A percentile compares a stretch with the other conserved stretches of the same genome.
Evolutionary conservation across 148 eudicot genomes (phyloP).

Genomic region (Polygonum maritimum): DNA sequence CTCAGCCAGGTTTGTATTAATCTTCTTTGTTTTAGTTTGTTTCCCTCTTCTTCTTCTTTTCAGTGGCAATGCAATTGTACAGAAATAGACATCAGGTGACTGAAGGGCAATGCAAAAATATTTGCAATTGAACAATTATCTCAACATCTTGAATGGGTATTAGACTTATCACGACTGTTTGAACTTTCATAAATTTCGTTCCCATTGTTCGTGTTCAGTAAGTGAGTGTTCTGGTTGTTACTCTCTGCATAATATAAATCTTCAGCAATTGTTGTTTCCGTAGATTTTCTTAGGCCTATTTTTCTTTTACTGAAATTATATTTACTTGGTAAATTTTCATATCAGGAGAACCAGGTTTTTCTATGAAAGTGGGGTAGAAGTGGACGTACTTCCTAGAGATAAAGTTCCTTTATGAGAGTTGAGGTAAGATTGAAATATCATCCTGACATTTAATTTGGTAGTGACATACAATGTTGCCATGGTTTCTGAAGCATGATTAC

Average conservation of each 20-base stretch:
- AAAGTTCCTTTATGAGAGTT: constrained; percentile 72
- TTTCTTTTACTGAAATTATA: background rate
- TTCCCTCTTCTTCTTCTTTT: background rate
- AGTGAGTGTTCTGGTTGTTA: background rate
- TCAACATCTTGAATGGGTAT: background rate
- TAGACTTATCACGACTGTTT: background rate
- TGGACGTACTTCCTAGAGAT: constrained; percentile 73
- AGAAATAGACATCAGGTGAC: background rate
- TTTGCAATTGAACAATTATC: background rate
- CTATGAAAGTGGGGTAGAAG: constrained; percentile 80
- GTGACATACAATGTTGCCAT: background rate
- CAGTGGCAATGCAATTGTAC: background rate
- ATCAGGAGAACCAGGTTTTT: constrained; percentile 51
- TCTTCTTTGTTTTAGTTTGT: background rate
- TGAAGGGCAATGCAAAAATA: background rate
- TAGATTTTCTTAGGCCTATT: background rate
- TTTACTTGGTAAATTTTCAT: background rate
- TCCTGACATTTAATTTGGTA: background rate
- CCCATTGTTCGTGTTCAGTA: background rate
- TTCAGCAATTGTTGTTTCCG: background rate
- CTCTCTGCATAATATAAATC: background rate
- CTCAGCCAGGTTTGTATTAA: constrained; percentile 64
- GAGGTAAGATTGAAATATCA: constrained; percentile 36
- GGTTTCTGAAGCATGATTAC: background rate
- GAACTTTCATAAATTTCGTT: background rate